Percentiles rank a stretch among this genome's conserved stretches.
These are phyloP conservation scores for Hygrophorus russula DNA, from an alignment of 768 basidiomycete genomes.

Conservation along the genomic window DNA sequence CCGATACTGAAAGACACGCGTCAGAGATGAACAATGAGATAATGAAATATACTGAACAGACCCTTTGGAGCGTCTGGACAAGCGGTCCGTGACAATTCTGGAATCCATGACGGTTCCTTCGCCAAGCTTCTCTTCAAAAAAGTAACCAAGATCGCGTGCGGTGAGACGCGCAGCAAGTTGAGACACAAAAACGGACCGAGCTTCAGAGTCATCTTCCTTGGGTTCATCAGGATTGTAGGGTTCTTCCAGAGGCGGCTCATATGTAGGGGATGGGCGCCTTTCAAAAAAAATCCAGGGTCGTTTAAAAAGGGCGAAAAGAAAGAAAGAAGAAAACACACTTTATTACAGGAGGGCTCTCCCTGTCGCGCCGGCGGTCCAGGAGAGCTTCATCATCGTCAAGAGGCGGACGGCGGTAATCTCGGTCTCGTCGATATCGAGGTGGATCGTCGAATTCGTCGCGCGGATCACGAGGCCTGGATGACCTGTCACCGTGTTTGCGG, in stretches of 20 bases:
- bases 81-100: conserved; percentile 88
- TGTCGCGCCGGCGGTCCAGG: conserved; percentile 20
- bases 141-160: conserved; percentile 93
- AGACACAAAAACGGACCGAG: conserved; percentile 96
- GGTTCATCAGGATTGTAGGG: conserved; percentile 78
- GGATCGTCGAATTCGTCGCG: conserved; percentile 56
- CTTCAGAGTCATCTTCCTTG: conserved; percentile 94
- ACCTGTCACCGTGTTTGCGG: conserved; percentile 38
- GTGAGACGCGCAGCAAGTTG: conserved; percentile 96
- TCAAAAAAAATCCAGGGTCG: conserved; percentile 7
- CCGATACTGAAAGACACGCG: conserved; percentile 62
- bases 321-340: conserved; percentile 26
- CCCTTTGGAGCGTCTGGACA: conserved; percentile 98
- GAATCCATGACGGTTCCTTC: conserved; percentile 93
- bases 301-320: conserved; percentile 6
- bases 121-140: conserved; percentile 96
- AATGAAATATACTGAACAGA: conserved; percentile 23
- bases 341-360: conserved; percentile 33
- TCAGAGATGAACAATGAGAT: not conserved
- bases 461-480: conserved; percentile 31
- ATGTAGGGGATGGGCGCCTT: conserved; percentile 63
- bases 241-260: conserved; percentile 57
- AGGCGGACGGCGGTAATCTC: conserved; percentile 26
- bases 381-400: conserved; percentile 29
- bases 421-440: conserved; percentile 31